These are phyloP conservation scores for Clonostachys chloroleuca DNA, from an alignment of 2,329 filamentous ascomycete genomes.

Conservation along the genomic window DNA sequence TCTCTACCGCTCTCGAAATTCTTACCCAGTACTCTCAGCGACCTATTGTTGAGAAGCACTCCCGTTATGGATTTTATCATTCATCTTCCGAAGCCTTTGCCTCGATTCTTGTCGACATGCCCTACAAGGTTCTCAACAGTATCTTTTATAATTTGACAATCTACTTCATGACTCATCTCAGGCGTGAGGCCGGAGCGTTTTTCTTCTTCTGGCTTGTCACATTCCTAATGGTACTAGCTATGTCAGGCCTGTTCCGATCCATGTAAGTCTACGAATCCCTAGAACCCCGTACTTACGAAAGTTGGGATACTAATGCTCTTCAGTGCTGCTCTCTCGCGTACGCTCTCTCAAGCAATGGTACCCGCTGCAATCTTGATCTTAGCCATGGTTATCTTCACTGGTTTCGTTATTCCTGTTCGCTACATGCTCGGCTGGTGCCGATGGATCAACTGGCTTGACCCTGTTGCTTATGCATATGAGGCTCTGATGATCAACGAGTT, in stretches of 20 bases:
- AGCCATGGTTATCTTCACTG: slow-evolving; percentile 34
- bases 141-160: slow-evolving; percentile 39
- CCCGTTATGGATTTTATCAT: slow-evolving; percentile 31
- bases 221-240: slow-evolving; percentile 51
- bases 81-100: slow-evolving; percentile 25
- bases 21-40: slow-evolving; percentile 29
- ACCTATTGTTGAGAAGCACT: slow-evolving; percentile 31
- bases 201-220: slow-evolving; percentile 41
- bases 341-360: slow-evolving; percentile 40
- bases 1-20: slow-evolving; percentile 27
- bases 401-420: slow-evolving; percentile 35
- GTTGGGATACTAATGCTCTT: slow-evolving; percentile 7
- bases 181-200: slow-evolving; percentile 35
- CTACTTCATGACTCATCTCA: slow-evolving; percentile 45
- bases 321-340: slow-evolving; percentile 39
- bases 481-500: slow-evolving; percentile 67
- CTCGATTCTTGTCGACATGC: slow-evolving; percentile 34
- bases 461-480: slow-evolving; percentile 65
- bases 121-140: slow-evolving; percentile 31
- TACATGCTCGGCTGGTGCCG: slow-evolving; percentile 61
- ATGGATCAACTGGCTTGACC: slow-evolving; percentile 66
- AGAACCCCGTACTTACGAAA: not conserved
- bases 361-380: slow-evolving; percentile 30
- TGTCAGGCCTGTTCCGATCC: slow-evolving; percentile 58
- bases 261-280: slow-evolving; percentile 12